Conservation (phyloP, 1,284 basidiomycete species). For the Kalmanozyma brasiliensis region DNA sequence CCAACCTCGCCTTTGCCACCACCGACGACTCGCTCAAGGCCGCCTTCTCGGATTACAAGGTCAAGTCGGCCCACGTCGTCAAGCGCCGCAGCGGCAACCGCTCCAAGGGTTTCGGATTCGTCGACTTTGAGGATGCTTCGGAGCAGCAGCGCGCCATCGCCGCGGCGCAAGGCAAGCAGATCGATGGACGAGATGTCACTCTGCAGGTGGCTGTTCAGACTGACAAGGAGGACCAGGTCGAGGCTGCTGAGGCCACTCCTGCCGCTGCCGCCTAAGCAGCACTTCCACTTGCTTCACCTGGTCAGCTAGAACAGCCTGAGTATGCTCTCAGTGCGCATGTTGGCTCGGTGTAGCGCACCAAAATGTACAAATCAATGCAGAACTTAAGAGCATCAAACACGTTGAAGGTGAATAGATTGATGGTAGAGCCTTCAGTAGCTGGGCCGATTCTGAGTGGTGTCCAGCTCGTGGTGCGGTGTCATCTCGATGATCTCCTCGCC, state of each 20-base stretch:
- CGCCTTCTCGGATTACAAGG: constrained; percentile 52
- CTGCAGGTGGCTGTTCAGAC: constrained; percentile 56
- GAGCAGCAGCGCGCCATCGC: constrained; percentile 60
- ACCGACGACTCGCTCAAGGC: constrained; percentile 58
- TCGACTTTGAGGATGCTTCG: constrained; percentile 52
- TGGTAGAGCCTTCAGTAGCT: constrained; percentile 9
- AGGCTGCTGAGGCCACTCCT: constrained; percentile 14
- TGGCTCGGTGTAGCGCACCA: constrained; percentile 3
- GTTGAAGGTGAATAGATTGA: too few species aligned
- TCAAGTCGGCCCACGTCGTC: constrained; percentile 58
- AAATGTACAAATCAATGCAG: background rate
- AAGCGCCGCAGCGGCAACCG: constrained; percentile 48
- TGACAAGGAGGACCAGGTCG: constrained; percentile 25
- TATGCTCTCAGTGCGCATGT: constrained; percentile 4
- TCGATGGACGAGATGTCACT: constrained; percentile 52
- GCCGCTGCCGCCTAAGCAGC: constrained; percentile 8
- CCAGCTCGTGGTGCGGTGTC: constrained; percentile 3
- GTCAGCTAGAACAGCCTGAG: constrained; percentile 4
- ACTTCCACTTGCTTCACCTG: background rate
- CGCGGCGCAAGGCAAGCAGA: constrained; percentile 45
- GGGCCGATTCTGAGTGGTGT: background rate
- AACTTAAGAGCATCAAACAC: too few species aligned
- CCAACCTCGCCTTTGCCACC: constrained; percentile 60
- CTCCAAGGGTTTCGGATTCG: constrained; percentile 63
- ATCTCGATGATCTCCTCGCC: constrained; percentile 20